Percentiles rank a stretch among this genome's conserved stretches.
These are phyloP conservation scores for Lecanosticta acicola DNA, from an alignment of 2,329 filamentous ascomycete species.

Conservation along the genomic window DNA sequence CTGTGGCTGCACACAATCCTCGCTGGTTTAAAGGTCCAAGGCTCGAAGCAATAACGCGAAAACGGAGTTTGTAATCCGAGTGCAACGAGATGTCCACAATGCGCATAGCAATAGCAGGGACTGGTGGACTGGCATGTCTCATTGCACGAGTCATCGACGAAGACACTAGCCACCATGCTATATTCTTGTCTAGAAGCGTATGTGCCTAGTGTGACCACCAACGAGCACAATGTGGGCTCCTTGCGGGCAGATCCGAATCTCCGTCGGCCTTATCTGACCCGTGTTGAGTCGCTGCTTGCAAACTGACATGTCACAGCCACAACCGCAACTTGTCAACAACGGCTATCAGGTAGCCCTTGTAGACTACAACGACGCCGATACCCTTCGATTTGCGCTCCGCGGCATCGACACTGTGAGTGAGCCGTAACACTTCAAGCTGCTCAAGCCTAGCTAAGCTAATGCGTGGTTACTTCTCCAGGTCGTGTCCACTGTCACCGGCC, in stretches of 20 bases:
- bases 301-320: constrained; percentile 40
- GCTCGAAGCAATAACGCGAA: too few relatives aligned
- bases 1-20: too few relatives aligned
- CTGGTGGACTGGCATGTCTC: constrained; percentile 53
- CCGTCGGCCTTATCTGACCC: too few relatives aligned
- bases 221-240: too few relatives aligned
- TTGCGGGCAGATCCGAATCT: too few relatives aligned
- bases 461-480: constrained; percentile 35
- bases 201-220: too few relatives aligned
- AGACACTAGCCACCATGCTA: constrained; percentile 60
- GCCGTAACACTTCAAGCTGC: too few relatives aligned
- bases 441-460: too few relatives aligned
- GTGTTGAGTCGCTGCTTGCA: too few relatives aligned
- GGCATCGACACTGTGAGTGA: constrained; percentile 58
- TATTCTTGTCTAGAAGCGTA: constrained; percentile 64
- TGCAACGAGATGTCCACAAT: constrained; percentile 24
- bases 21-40: too few relatives aligned
- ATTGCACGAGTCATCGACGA: constrained; percentile 55
- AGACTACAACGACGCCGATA: constrained; percentile 57
- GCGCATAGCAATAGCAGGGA: constrained; percentile 58
- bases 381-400: constrained; percentile 60
- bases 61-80: too few relatives aligned
- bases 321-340: constrained; percentile 49
- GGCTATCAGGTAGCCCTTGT: constrained; percentile 63
- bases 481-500: constrained; percentile 66